Base-by-base conservation (phyloP, 2,329 filamentous ascomycete species). In the Xylaria sp. region DNA sequence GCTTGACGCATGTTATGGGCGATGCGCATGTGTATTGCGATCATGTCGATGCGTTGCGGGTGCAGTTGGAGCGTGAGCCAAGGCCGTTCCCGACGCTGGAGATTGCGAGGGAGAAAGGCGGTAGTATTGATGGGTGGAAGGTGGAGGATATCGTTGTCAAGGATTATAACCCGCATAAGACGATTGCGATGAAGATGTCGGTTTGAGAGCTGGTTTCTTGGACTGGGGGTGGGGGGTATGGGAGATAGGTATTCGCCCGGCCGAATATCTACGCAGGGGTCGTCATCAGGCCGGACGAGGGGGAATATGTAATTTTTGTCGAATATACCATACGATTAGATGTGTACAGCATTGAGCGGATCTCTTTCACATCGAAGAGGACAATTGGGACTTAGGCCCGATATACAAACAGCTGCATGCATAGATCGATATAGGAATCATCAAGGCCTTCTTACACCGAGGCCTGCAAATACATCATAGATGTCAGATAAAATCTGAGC, bases 131-230 rank as follows among this genome's bases (percentile, higher is more conserved):
- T 72, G 91, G 91, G 1, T 97, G 94, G 92, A 87, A 85, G 72
- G 79, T 85, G 1, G 91, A 95, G 65, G 92, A 99, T 62, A 93
- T 99, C 73, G 86, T 89, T 60, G 83, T 99, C 4, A 81, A 90
- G 69, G 92, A 89, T 0, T 99, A 99, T 74, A 84, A 92, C 54
- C 93, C 94, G 59, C 91, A 97, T 74, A 93, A 92, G 78, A 83
- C 83, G 4, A 96, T 99, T 76, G 83, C 90, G 50, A 99, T 99
- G 94, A 97, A 97, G 79, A 99, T 99, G 94, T 95, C 91, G 71
- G 93, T 97, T 60, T 92, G 58, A 63, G 54, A 59, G 50, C 39
- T 39, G 54, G 19, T n/a, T 23, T 58, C 30, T 23, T 39, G 47
- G 8, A 49, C 7, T 30, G 23, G 18, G 47, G 13, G 42, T 46